A percentile compares a stretch with the other conserved stretches of the same genome.
These are phyloP conservation scores for Candida broadrunensis DNA, from an alignment of 805 yeast species.

Conservation along the genomic window DNA sequence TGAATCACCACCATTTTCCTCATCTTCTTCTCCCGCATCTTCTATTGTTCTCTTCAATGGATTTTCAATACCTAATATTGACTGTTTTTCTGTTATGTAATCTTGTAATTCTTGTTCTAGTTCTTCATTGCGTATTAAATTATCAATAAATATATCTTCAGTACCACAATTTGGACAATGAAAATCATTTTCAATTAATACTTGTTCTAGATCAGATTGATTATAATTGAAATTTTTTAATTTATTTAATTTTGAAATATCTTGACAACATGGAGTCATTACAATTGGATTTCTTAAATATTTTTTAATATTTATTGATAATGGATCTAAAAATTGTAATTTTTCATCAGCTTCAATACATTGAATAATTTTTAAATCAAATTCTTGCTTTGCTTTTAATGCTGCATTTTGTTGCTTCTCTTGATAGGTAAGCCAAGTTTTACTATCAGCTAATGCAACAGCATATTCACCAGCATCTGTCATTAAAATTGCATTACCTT, in stretches of 20 bases:
- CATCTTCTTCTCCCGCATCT: conserved; percentile 9
- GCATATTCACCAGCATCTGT: conserved; percentile 96
- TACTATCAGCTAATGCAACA: conserved; percentile 89
- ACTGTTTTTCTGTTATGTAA: conserved; percentile 39
- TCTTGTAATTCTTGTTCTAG: conserved; percentile 52
- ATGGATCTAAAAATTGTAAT: conserved; percentile 62
- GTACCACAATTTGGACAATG: conserved; percentile 84
- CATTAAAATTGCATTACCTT: conserved; percentile 66
- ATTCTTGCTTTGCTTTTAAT: conserved; percentile 50
- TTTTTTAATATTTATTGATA: conserved; percentile 38
- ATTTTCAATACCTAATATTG: conserved; percentile 33
- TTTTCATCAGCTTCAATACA: conserved; percentile 27
- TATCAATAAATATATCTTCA: conserved; percentile 74
- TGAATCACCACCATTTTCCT: conserved; percentile 16
- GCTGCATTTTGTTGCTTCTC: conserved; percentile 55
- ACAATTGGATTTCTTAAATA: conserved; percentile 67
- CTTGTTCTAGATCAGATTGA: conserved; percentile 35
- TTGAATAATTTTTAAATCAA: conserved; percentile 36
- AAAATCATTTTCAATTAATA: conserved; percentile 78
- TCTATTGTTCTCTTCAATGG: conserved; percentile 22
- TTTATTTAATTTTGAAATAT: conserved; percentile 52
- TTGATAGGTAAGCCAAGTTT: conserved; percentile 86
- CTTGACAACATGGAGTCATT: conserved; percentile 76
- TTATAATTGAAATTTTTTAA: conserved; percentile 42
- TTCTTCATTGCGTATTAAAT: conserved; percentile 60